Evolutionary conservation across 768 basidiomycete species (phyloP).

Genomic region (Leccinum imitatum): DNA sequence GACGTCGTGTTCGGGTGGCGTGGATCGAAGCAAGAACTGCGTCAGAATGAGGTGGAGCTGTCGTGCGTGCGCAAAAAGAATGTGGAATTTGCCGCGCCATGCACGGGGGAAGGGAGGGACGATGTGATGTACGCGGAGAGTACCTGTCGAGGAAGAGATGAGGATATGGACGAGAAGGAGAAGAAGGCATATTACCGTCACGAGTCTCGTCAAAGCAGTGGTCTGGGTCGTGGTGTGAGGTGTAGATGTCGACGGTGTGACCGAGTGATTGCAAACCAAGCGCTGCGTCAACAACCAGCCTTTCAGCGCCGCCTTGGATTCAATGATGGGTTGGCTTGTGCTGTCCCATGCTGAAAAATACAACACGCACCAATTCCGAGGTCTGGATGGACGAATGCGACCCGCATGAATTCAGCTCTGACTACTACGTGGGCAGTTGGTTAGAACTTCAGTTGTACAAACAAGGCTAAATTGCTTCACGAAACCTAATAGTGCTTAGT

Average conservation of each 20-base stretch:
- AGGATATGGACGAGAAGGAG: constrained; percentile 11
- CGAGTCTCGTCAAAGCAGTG: constrained; percentile 94
- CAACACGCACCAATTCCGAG: constrained; percentile 75
- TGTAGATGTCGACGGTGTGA: constrained; percentile 86
- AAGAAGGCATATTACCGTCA: constrained; percentile 56
- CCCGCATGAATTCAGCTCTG: constrained; percentile 31
- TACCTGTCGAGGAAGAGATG: constrained; percentile 51
- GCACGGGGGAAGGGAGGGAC: constrained; percentile 78
- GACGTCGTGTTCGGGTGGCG: constrained; percentile 62
- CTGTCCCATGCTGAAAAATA: not conserved
- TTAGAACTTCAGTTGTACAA: not conserved
- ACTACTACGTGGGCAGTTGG: too few relatives aligned
- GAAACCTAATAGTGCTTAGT: too few relatives aligned
- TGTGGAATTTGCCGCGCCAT: constrained; percentile 78
- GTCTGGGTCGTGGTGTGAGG: constrained; percentile 83
- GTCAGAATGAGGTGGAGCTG: constrained; percentile 74
- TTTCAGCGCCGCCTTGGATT: not conserved
- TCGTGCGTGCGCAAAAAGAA: constrained; percentile 83
- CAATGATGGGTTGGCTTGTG: not conserved
- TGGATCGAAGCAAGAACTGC: constrained; percentile 53
- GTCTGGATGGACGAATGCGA: constrained; percentile 94
- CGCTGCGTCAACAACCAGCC: constrained; percentile 51
- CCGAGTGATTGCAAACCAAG: constrained; percentile 83
- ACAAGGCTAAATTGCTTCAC: not conserved
- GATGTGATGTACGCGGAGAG: constrained; percentile 72